Evolutionary conservation across 148 eudicot genomes (phyloP), one percentile per base, ranked within the genome.

Genomic region (Silene conica): DNA sequence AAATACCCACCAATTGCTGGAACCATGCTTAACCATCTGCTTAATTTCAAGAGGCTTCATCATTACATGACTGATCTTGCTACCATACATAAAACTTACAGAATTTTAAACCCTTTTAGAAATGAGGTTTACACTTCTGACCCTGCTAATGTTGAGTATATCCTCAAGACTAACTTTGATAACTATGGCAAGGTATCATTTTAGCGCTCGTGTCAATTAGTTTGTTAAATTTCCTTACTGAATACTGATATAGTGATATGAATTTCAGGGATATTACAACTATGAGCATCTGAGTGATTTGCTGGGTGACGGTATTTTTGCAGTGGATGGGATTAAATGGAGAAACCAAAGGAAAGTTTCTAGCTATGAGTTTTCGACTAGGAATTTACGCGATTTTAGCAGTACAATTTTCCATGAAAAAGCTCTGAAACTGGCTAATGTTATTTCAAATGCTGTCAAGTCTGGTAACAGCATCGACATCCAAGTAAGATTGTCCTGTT

Each of bases 301-400:
- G 23, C 81, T 91, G 34, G 96, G 96, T 12, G 93, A 91, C 71
- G 93, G 96, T 46, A 91, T 91, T 60, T 89, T 91, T 64, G 57
- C 88, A 1, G 96, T 91, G 34, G 96, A 91, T 65, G 93, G 91
- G 46, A 89, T 88, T 2, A 88, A 84, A 50, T 92, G 97, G 94
- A 83, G 86, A 41, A 73, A 83, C 56, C 97, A 89, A 76, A 84
- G 97, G 76, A 92, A 92, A 74, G 76, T 86, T 9, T 82, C 92
- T 5, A 92, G 94, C 79, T 46, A 85, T 31, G 96, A 87, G 69
- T 91, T 91, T 61, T 91, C 92, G 9, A 84, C 93, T 0, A 87
- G 77, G 81, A 73, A 78, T 9, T 79, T 91, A 54, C 87, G 93
- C 76, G 91, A 89, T 72, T 87, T 84, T 63, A 92, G 97, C 81